Base-by-base conservation (phyloP, 371 early-diverging fungal genomes). In the Mucor plumbeus region DNA sequence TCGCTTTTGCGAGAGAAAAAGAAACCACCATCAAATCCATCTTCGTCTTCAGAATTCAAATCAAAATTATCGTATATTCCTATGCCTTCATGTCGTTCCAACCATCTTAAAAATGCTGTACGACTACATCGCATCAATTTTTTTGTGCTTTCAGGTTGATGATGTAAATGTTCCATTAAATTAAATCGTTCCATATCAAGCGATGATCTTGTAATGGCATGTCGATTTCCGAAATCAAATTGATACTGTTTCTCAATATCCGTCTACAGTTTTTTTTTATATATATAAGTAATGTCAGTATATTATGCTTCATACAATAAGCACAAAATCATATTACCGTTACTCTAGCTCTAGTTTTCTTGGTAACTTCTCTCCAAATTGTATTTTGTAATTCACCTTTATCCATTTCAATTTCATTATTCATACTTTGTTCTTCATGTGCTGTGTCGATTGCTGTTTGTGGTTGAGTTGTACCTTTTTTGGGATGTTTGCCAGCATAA, bases 301-400 rank as follows among this genome's bases (percentile, higher is more conserved):
- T 19, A 26, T 26, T 38, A 41, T 38, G 48, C 14, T 15, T 69
- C 67, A 72, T 73, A 3, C 14, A 26, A 26, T 26, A 26, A 26
- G 3, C 26, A 26, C 3, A 26, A 26, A 26, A 4, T 15, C n/a
- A 44, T 44, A 5, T 44, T 50, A 50, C 50, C 4, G 75, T 78
- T 10, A 81, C 54, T 64, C 74, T 82, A 34, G 84, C 87, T 41
- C 87, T 75, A 8, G 80, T 81, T 64, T 81, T 84, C 59, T 84
- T 81, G 0, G 89, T 89, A 21, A 78, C 67, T 36, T 85, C 82
- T 50, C 76, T 81, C 90, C 90, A 89, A 4, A 75, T 71, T 38
- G 82, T 74, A 43, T 80, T 79, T 53, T 85, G 82, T 5, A 87
- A 38, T 21, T 85, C 85, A 0, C 79, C 76, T 26, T 72, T 64